phyloP scores from a whole-genome alignment of 2,329 filamentous ascomycete genomes.

The Aspergillus carbonarius region DNA sequence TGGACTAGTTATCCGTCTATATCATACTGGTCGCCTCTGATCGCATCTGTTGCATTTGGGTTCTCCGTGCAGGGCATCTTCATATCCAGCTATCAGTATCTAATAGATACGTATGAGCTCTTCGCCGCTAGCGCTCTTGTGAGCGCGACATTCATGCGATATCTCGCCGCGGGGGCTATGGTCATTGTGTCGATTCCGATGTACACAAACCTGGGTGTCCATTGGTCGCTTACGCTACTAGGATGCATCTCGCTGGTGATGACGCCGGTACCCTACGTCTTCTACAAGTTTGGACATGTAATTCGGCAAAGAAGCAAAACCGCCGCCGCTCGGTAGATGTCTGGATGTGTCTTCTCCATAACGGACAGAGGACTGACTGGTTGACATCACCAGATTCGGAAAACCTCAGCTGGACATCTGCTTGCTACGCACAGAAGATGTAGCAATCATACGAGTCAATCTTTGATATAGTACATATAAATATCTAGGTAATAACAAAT shows the following conservation, averaged over 20 bases:
- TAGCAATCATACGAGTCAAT: too few species aligned
- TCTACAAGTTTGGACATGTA: slow-evolving; percentile 31
- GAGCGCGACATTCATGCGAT: slow-evolving; percentile 41
- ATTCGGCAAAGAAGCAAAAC: slow-evolving; percentile 18
- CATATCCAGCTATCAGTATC: slow-evolving; percentile 54
- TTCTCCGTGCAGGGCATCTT: slow-evolving; percentile 51
- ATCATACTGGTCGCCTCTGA: slow-evolving; percentile 51
- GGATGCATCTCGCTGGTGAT: slow-evolving; percentile 37
- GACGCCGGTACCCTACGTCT: slow-evolving; percentile 46
- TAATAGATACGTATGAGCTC: slow-evolving; percentile 56
- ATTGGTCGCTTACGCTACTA: slow-evolving; percentile 43
- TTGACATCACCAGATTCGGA: too few species aligned
- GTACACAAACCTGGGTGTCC: slow-evolving; percentile 40
- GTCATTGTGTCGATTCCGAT: slow-evolving; percentile 34
- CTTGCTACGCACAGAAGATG: too few species aligned
- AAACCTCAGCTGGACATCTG: too few species aligned
- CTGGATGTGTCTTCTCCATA: too few species aligned
- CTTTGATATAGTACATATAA: too few species aligned
- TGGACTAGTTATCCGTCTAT: slow-evolving; percentile 52
- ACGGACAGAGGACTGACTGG: too few species aligned
- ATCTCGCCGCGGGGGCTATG: slow-evolving; percentile 39
- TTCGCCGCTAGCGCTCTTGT: slow-evolving; percentile 52
- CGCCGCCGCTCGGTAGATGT: background rate
- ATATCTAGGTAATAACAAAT: too few species aligned
- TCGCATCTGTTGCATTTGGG: slow-evolving; percentile 53